These are phyloP conservation scores for Reutealis trisperma DNA, from an alignment of 345 rosid genomes.

Conservation along the genomic window DNA sequence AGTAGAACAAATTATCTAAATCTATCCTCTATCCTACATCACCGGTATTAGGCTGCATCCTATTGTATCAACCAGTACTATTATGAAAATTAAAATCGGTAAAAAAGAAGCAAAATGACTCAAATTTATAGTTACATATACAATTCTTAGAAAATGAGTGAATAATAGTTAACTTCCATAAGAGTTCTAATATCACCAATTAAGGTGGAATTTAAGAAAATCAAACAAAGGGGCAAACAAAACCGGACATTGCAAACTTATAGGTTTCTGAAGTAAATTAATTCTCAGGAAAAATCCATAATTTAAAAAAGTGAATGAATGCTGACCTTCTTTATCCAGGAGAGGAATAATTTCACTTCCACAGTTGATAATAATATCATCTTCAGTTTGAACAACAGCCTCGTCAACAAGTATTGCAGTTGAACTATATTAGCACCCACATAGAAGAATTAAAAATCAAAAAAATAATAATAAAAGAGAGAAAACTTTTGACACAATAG, in stretches of 20 bases:
- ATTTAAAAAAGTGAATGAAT: conserved; percentile 1
- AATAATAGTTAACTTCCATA: neutral
- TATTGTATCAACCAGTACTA: too few relatives aligned
- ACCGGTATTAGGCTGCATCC: too few relatives aligned
- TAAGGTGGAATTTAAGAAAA: neutral
- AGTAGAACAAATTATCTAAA: too few relatives aligned
- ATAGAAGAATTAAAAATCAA: neutral
- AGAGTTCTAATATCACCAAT: neutral
- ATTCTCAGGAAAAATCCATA: neutral
- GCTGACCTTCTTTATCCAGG: conserved; percentile 61
- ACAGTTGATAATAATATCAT: conserved; percentile 45
- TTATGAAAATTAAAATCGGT: too few relatives aligned
- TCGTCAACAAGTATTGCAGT: conserved; percentile 64
- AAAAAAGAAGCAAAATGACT: too few relatives aligned
- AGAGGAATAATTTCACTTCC: conserved; percentile 75
- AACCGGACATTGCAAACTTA: neutral
- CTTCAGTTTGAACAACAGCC: conserved; percentile 44
- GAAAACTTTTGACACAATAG: neutral
- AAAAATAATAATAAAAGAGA: neutral
- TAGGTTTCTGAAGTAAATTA: neutral
- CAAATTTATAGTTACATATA: too few relatives aligned
- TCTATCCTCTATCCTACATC: too few relatives aligned
- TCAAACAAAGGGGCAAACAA: neutral
- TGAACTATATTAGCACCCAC: conserved; percentile 42
- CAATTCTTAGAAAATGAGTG: neutral